phyloP scores from a whole-genome alignment of 1,284 basidiomycete species.

The Phellinidium pouzarii region DNA sequence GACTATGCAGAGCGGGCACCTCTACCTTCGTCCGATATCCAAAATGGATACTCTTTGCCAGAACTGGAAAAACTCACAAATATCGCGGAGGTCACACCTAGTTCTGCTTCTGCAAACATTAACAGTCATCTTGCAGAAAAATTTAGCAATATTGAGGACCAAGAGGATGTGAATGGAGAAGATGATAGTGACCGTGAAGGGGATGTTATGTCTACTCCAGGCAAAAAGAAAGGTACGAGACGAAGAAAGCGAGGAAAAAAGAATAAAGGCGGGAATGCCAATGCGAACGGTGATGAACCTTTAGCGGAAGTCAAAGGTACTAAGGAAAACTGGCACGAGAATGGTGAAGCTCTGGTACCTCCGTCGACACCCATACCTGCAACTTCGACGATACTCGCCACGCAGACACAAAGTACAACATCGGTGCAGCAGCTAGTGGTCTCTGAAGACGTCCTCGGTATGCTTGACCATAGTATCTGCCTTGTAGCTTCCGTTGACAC shows the following conservation, averaged over 20 bases:
- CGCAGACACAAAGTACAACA: constrained; percentile 23
- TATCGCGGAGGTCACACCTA: background rate
- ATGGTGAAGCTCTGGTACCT: constrained; percentile 23
- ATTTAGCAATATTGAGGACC: background rate
- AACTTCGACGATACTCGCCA: constrained; percentile 27
- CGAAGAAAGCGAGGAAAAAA: constrained; percentile 43
- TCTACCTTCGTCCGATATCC: background rate
- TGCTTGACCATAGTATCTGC: constrained; percentile 22
- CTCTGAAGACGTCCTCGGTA: constrained; percentile 76
- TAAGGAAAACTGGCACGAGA: constrained; percentile 18
- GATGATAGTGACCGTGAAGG: constrained; percentile 60
- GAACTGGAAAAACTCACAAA: background rate
- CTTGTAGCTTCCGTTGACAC: constrained; percentile 4
- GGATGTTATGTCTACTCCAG: constrained; percentile 39
- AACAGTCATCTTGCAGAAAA: background rate
- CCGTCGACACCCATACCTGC: constrained; percentile 24
- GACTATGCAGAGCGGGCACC: constrained; percentile 2
- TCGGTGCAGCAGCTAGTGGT: constrained; percentile 45
- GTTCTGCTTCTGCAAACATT: background rate
- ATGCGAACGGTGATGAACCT: constrained; percentile 25
- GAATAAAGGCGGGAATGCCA: constrained; percentile 31
- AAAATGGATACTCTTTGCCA: background rate
- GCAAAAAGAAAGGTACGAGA: constrained; percentile 35
- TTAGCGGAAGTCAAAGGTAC: constrained; percentile 16
- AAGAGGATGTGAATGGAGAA: constrained; percentile 33